These are phyloP conservation scores for Metschnikowia continentalis DNA, from an alignment of 805 yeast species.

Conservation along the genomic window DNA sequence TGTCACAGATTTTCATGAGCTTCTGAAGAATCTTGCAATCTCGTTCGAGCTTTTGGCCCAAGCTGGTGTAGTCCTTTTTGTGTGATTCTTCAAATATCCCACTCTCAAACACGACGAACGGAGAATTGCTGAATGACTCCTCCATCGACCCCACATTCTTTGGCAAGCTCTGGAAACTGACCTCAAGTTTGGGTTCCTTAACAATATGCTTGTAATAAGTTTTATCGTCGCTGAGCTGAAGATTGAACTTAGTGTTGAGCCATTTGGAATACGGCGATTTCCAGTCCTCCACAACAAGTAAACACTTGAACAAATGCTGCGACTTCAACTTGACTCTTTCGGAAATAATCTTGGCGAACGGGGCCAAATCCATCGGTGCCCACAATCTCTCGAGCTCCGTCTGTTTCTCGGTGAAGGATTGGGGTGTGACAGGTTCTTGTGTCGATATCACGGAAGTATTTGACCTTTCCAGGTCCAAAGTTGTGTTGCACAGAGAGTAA, in stretches of 20 bases:
- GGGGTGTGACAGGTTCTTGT: not conserved
- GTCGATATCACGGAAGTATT: not conserved
- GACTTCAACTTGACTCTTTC: constrained; percentile 23
- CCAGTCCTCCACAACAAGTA: constrained; percentile 50
- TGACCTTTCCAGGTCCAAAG: not conserved
- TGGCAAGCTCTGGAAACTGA: constrained; percentile 43
- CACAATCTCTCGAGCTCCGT: constrained; percentile 39
- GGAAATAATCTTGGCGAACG: constrained; percentile 28
- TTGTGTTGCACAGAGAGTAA: not conserved
- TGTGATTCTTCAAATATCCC: constrained; percentile 35
- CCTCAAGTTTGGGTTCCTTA: constrained; percentile 20
- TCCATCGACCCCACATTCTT: constrained; percentile 30
- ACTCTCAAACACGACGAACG: constrained; percentile 49
- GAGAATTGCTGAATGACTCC: constrained; percentile 35
- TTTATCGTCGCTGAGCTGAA: constrained; percentile 29
- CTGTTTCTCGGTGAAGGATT: constrained; percentile 24
- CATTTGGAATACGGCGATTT: constrained; percentile 42
- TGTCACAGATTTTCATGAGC: constrained; percentile 30
- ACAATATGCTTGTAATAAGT: constrained; percentile 25
- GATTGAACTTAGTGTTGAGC: constrained; percentile 43
- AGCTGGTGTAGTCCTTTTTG: constrained; percentile 8
- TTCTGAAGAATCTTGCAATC: constrained; percentile 36
- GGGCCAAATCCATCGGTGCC: constrained; percentile 42
- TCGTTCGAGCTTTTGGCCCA: constrained; percentile 31
- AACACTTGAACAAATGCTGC: constrained; percentile 27